Percentiles rank a stretch among this genome's conserved stretches.
Conservation (phyloP, 169 alveolate genomes). For the Babesia divergens region DNA sequence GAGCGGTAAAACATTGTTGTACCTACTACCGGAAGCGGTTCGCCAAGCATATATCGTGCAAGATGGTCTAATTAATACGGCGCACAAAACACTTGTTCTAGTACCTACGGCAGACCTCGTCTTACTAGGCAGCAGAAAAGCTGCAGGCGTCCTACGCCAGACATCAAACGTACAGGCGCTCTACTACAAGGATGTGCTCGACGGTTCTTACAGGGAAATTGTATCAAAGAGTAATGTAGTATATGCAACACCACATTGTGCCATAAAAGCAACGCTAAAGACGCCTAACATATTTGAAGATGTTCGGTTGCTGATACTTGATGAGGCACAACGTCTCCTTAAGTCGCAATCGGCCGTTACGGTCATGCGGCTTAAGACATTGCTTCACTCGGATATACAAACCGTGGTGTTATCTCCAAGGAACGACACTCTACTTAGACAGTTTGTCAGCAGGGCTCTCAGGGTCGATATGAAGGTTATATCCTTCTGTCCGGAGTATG, state of each 20-base stretch:
- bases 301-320: conserved; percentile 39
- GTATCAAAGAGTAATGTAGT: conserved; percentile 32
- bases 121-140: conserved; percentile 43
- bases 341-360: conserved; percentile 24
- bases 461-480: conserved; percentile 53
- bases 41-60: not conserved
- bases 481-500: conserved; percentile 45
- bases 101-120: conserved; percentile 61
- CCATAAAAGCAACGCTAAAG: conserved; percentile 26
- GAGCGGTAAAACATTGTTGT: conserved; percentile 53
- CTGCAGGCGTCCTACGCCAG: conserved; percentile 24
- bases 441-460: conserved; percentile 37
- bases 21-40: conserved; percentile 48
- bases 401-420: conserved; percentile 45
- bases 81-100: conserved; percentile 20
- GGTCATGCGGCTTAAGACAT: conserved; percentile 25
- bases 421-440: conserved; percentile 26
- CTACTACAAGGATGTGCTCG: conserved; percentile 32
- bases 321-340: conserved; percentile 46
- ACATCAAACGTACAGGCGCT: conserved; percentile 26
- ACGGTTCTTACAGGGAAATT: not conserved
- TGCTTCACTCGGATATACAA: conserved; percentile 30
- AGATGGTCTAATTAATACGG: not conserved
- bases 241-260: conserved; percentile 52
- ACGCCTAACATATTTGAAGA: conserved; percentile 7